phyloP scores from a whole-genome alignment of 345 rosid genomes.

The Salix arbutifolia region DNA sequence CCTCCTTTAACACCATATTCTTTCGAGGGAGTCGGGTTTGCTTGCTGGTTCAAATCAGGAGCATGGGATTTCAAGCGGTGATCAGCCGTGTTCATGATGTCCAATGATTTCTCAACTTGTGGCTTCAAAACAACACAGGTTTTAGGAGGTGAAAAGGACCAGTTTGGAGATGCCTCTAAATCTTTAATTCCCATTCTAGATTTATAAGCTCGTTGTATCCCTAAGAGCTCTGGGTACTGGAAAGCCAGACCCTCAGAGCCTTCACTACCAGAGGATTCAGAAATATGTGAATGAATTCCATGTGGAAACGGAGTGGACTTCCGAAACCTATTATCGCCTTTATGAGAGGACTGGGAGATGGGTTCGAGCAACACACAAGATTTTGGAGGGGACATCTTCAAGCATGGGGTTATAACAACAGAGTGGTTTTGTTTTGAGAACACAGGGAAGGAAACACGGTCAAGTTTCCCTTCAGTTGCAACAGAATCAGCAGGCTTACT shows the following conservation, averaged over 20 bases:
- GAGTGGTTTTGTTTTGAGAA: slow-evolving; percentile 34
- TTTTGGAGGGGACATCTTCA: slow-evolving; percentile 78
- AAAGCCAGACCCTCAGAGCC: slow-evolving; percentile 37
- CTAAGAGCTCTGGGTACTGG: slow-evolving; percentile 77
- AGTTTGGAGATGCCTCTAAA: slow-evolving; percentile 57
- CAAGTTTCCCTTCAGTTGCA: slow-evolving; percentile 17
- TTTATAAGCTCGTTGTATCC: slow-evolving; percentile 38
- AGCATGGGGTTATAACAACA: slow-evolving; percentile 65
- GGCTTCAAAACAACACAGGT: slow-evolving; percentile 72
- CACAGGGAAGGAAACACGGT: slow-evolving; percentile 39
- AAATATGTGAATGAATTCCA: slow-evolving; percentile 40
- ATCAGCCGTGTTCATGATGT: slow-evolving; percentile 19
- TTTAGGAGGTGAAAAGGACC: slow-evolving; percentile 91
- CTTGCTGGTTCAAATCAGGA: slow-evolving; percentile 19
- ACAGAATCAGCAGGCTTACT: slow-evolving; percentile 31
- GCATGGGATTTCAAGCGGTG: slow-evolving; percentile 7
- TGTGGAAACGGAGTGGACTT: slow-evolving; percentile 56
- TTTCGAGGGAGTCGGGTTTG: slow-evolving; percentile 4
- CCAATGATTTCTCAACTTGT: slow-evolving; percentile 34
- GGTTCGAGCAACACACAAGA: slow-evolving; percentile 71
- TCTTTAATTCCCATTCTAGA: slow-evolving; percentile 44
- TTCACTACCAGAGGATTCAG: slow-evolving; percentile 55
- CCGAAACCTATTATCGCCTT: slow-evolving; percentile 23
- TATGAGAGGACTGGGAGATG: slow-evolving; percentile 31
- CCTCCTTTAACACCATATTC: slow-evolving; percentile 11